A percentile compares a stretch with the other conserved stretches of the same genome.
Conservation (phyloP, 1,139 yeast species). For the Candida smagusa region DNA sequence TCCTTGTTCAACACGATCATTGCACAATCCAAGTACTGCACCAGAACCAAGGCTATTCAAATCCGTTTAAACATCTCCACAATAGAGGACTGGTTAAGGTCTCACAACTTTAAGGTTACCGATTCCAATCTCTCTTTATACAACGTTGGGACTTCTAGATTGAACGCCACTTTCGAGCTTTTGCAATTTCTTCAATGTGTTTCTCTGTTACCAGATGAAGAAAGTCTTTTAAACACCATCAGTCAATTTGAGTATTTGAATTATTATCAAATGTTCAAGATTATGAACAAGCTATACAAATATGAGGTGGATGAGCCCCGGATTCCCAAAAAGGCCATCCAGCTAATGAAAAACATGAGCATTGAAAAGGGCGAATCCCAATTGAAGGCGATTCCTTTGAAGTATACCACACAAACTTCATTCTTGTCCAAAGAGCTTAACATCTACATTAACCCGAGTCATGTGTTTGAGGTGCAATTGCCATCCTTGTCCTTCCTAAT, state of each 20-base stretch:
- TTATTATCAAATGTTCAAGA: conserved; percentile 67
- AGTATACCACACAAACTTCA: conserved; percentile 44
- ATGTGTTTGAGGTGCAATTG: conserved; percentile 48
- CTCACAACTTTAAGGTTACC: conserved; percentile 62
- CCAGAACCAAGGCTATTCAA: conserved; percentile 86
- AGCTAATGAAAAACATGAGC: conserved; percentile 29
- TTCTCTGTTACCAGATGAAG: conserved; percentile 57
- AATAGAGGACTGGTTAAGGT: conserved; percentile 89
- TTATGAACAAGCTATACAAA: conserved; percentile 66
- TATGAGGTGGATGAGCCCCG: conserved; percentile 80
- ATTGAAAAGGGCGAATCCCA: conserved; percentile 41
- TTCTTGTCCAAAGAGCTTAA: conserved; percentile 40
- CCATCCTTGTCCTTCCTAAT: conserved; percentile 62
- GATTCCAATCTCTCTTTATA: conserved; percentile 44
- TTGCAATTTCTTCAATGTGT: conserved; percentile 90
- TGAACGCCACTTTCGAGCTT: conserved; percentile 73
- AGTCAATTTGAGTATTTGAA: conserved; percentile 59
- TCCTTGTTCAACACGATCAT: conserved; percentile 72
- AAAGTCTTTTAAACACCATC: conserved; percentile 54
- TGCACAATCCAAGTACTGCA: conserved; percentile 60
- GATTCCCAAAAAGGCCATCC: conserved; percentile 46
- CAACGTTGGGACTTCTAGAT: conserved; percentile 60
- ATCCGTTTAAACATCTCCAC: conserved; percentile 81
- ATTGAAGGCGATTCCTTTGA: conserved; percentile 29
- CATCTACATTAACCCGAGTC: conserved; percentile 48